Conservation (phyloP, 495 filamentous ascomycete genomes). For the Neurospora cerealis region DNA sequence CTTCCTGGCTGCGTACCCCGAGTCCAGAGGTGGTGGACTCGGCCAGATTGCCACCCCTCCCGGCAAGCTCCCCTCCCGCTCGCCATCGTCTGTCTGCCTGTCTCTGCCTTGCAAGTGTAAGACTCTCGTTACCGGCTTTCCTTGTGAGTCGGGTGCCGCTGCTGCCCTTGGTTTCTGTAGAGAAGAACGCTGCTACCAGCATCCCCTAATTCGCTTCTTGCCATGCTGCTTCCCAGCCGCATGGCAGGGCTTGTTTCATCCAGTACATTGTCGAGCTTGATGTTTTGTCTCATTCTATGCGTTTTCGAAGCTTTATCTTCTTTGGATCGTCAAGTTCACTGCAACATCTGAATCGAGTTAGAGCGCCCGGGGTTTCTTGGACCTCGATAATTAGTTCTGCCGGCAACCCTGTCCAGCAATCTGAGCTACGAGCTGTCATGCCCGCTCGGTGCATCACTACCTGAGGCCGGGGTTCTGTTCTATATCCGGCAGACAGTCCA, state of each 20-base stretch:
- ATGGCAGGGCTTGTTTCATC: constrained; percentile 41
- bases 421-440: constrained; percentile 30
- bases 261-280: constrained; percentile 26
- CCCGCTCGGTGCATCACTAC: constrained; percentile 40
- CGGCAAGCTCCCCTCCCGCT: neutral
- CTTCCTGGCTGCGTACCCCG: neutral
- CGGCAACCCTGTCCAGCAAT: constrained; percentile 24
- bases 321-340: constrained; percentile 20
- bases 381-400: constrained; percentile 19
- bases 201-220: constrained; percentile 30
- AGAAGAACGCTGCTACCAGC: constrained; percentile 1
- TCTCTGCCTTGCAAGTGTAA: neutral
- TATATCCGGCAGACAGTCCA: constrained; percentile 42
- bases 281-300: constrained; percentile 38
- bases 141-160: constrained; percentile 12
- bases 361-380: constrained; percentile 22
- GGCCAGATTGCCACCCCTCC: neutral
- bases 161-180: constrained; percentile 5
- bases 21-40: neutral
- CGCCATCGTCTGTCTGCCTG: constrained; percentile 2
- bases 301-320: constrained; percentile 30
- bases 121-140: constrained; percentile 8
- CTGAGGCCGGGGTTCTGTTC: constrained; percentile 35
- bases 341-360: constrained; percentile 31
- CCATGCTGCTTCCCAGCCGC: constrained; percentile 37